phyloP scores from a whole-genome alignment of 805 yeast species.

The Ogataea polymorpha region DNA sequence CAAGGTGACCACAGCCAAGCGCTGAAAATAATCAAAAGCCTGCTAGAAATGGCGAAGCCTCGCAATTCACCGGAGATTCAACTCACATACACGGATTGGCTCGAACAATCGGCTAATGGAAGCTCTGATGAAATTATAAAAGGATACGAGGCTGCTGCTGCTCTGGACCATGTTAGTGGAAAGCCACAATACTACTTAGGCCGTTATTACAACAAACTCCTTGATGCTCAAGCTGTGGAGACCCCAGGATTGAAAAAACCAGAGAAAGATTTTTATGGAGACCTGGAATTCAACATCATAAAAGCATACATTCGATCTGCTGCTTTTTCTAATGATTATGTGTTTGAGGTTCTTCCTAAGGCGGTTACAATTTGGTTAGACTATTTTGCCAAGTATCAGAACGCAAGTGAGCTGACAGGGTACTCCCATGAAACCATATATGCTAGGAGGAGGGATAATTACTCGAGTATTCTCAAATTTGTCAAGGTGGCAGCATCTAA shows the following conservation, averaged over 20 bases:
- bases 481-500: slow-evolving; percentile 41
- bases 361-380: slow-evolving; percentile 91
- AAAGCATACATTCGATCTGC: slow-evolving; percentile 57
- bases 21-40: slow-evolving; percentile 53
- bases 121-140: slow-evolving; percentile 68
- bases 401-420: slow-evolving; percentile 25
- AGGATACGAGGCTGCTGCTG: slow-evolving; percentile 61
- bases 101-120: slow-evolving; percentile 80
- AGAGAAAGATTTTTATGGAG: slow-evolving; percentile 41
- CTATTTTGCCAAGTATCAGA: slow-evolving; percentile 44
- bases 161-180: slow-evolving; percentile 52
- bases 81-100: slow-evolving; percentile 81
- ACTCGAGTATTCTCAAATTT: slow-evolving; percentile 47
- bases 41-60: slow-evolving; percentile 23
- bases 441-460: slow-evolving; percentile 34
- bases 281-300: slow-evolving; percentile 53
- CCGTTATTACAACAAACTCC: slow-evolving; percentile 68
- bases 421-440: slow-evolving; percentile 26
- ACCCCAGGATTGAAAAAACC: slow-evolving; percentile 29
- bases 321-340: slow-evolving; percentile 57
- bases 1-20: slow-evolving; percentile 89
- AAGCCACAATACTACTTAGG: slow-evolving; percentile 81
- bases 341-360: slow-evolving; percentile 84
- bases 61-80: slow-evolving; percentile 42
- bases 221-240: slow-evolving; percentile 53